phyloP scores from a whole-genome alignment of 331 rosid species.

The Malus hybrid region DNA sequence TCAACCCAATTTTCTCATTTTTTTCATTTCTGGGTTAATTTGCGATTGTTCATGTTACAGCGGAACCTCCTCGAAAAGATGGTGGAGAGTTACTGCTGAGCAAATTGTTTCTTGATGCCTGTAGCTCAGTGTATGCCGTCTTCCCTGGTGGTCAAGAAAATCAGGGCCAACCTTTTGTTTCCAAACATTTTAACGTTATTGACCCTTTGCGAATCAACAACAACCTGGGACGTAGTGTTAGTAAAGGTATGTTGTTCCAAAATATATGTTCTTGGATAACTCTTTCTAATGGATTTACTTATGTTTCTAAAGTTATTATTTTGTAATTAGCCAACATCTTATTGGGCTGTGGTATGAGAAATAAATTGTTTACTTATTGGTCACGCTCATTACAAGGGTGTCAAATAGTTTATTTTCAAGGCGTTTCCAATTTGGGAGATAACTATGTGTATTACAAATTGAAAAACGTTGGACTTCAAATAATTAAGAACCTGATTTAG shows the following conservation, averaged over 20 bases:
- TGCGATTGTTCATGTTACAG: conserved; percentile 35
- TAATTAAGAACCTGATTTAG: neutral
- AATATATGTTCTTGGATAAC: neutral
- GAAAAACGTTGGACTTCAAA: neutral
- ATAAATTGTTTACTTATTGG: neutral
- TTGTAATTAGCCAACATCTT: neutral
- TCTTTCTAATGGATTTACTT: conserved; percentile 1
- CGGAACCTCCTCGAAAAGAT: conserved; percentile 94
- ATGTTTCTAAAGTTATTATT: neutral
- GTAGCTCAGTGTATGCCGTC: conserved; percentile 82
- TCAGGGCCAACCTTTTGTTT: conserved; percentile 79
- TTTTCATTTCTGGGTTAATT: neutral
- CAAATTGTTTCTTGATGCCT: conserved; percentile 71
- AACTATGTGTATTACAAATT: neutral
- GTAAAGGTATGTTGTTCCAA: conserved; percentile 65
- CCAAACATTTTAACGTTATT: conserved; percentile 91
- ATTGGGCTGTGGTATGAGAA: neutral
- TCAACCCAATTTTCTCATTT: conserved; percentile 6
- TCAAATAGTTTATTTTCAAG: neutral
- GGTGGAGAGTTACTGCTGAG: conserved; percentile 80
- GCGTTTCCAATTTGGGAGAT: neutral
- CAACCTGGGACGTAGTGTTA: conserved; percentile 98
- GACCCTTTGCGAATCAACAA: conserved; percentile 95
- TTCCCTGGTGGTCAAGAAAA: conserved; percentile 79
- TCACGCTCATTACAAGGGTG: neutral